Base-by-base conservation (phyloP, 2,329 filamentous ascomycete genomes). In the Rutstroemia sp. region DNA sequence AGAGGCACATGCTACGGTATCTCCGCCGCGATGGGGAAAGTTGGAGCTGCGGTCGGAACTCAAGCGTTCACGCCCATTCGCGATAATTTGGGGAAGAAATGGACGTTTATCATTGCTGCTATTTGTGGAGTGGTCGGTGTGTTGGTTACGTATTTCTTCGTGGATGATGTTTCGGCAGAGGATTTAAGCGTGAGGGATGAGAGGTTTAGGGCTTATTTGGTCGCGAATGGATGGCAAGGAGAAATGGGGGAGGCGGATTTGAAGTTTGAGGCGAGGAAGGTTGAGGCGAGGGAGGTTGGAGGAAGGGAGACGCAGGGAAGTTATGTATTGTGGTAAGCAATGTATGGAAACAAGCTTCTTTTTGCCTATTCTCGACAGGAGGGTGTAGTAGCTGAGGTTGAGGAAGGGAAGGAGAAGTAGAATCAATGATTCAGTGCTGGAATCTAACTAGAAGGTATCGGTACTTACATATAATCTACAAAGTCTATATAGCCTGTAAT, bases 21-120 rank as follows among this genome's bases (percentile, higher is more conserved):
- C n/a, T 75, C 74, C 2, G 77, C 77, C 0, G 78, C 76, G 0
- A 62, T 79, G 27, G 77, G 77, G 1, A 80, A 80, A 58, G 71
- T 76, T 0, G 78, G 77, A 0, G 78, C 76, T 0, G 78, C 77
- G 0, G 61, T 80, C 4, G 78, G 77, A 0, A 79, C 76, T 1
- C 72, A 79, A 54, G 77, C 74, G 0, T 78, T 79, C 51, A 76
- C 71, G 4, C 76, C 75, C 0, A 76, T 78, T 27, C 69, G 76
- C 53, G 66, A 64, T 5, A 65, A 73, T 40, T 66, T 78, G 1
- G 76, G 76, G 0, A 75, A 78, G 61, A 70, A 69, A 36, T 78
- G 75, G 75, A 78, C 76, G 0, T 78, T 79, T 49, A 77, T 79
- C 57, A 74, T 79, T 51, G 76, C 76, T 8, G 76, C 76, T 1